Base-by-base conservation (phyloP, 495 filamentous ascomycete genomes). In the Xylaria nigripes region DNA sequence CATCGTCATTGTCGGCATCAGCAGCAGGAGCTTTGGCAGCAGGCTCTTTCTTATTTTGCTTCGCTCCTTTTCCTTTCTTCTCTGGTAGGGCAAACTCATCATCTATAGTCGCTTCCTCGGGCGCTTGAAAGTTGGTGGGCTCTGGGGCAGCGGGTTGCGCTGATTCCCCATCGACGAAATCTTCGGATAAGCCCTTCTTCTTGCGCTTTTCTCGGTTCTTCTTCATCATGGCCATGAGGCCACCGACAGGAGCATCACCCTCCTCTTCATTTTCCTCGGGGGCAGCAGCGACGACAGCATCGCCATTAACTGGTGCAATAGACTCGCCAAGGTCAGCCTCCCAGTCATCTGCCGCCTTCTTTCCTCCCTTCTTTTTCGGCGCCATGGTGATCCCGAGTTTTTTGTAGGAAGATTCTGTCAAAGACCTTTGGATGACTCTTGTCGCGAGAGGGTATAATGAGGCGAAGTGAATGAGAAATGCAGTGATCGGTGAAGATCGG, bases 41-140 rank as follows among this genome's bases (percentile, higher is more conserved):
- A 56, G 89, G 86, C 54, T 83, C 76, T 73, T 93, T 91, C 72
- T 95, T 88, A 50, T 86, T 82, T 42, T 67, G 64, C 74, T 95
- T 91, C 68, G 87, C 92, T 74, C 87, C 93, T 70, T 91, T 89
- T 64, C 91, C 87, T 70, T 95, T 95, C 80, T 97, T 96, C 13
- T 85, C 85, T 2, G 85, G 85, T 54, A 91, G 83, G 9, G 86
- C 89, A 59, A 89, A 90, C 59, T 90, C 86, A 55, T 95, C 90
- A 15, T 96, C 91, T 53, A 91, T 81, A 7, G 76, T 86, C 15
- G 86, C 90, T 67, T 96, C 93, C 50, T 83, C 78, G n/a, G 93
- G 87, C 12, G 84, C 80, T 71, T 95, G 92, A 60, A 74, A 78
- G 6, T 54, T 34, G 47, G 81, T 76, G 42, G 70, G 72, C 19